Base-by-base conservation (phyloP, 805 yeast species). In the Lipomyces orientalis region DNA sequence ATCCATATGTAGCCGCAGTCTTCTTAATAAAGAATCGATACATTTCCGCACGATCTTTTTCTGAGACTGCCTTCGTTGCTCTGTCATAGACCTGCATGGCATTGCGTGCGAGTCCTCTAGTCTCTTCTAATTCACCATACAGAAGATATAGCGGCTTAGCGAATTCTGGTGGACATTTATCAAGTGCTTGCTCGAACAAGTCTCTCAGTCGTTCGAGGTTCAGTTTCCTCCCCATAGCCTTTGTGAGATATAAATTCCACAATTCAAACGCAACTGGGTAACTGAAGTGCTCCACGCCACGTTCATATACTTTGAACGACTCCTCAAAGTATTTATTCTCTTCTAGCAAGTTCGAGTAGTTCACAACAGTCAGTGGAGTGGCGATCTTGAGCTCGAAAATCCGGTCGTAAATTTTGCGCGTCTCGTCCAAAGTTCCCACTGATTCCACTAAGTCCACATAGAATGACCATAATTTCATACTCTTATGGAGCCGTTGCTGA, bases 361-460 rank as follows among this genome's bases (percentile, higher is more conserved):
- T 87, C 16, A 91, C 80, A 52, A 92, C 81, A 33, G 85, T 85
- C 34, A 84, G 76, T 0, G 93, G 90, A 0, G 94, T 89, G 0
- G 92, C 89, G 34, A 91, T 82, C 74, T 87, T 89, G 54, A 89
- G 75, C 34, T 80, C 81, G 43, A 89, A 82, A 14, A 85, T 79
- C 33, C 81, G 76, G 58, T 88, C 91, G 73, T 88, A 89, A 0
- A 83, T 80, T 1, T 74, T 74, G 54, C 79, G 73, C 1, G 82
- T 79, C 8, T 77, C 79, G 46, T 79, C 77, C 0, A 81, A 75
- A 14, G 78, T 71, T 0, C 79, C 79, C 10, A 81, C 73, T 4
- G 84, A 82, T 76, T 90, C 93, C 19, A 88, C 81, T 35, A 91
- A 75, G 73, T 91, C 97, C 34, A 91, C 75, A 74, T 90, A 91